Evolutionary conservation across 108 stramenopile species (phyloP).

Genomic region (Nitzschia sp.): DNA sequence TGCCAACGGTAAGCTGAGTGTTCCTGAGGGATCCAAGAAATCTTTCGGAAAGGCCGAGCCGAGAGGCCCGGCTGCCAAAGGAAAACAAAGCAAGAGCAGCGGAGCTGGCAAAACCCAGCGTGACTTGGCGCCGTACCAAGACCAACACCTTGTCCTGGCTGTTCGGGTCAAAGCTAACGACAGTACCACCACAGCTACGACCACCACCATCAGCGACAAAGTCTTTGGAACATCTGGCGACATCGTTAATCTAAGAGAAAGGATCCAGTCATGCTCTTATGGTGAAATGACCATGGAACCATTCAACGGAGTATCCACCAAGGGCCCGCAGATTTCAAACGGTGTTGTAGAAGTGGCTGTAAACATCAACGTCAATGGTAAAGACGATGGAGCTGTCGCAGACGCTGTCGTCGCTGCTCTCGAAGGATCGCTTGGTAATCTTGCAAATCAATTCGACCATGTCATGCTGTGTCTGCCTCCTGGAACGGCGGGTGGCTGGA

Average conservation of each 20-base stretch:
- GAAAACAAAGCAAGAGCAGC: not conserved
- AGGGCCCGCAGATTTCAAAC: not conserved
- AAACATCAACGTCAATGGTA: not conserved
- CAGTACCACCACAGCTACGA: conserved; percentile 9
- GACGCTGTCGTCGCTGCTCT: not conserved
- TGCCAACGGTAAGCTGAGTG: not conserved
- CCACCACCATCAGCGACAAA: conserved; percentile 12
- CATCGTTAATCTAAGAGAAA: conserved; percentile 21
- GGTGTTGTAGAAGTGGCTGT: conserved; percentile 17
- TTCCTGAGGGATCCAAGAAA: not conserved
- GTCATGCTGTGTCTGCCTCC: conserved; percentile 53
- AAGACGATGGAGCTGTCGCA: not conserved
- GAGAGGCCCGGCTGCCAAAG: not conserved
- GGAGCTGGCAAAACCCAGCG: not conserved
- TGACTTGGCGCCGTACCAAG: not conserved
- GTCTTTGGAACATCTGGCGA: conserved; percentile 30
- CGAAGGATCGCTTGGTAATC: not conserved
- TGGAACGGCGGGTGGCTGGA: conserved; percentile 32
- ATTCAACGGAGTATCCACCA: not conserved
- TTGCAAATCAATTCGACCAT: not conserved
- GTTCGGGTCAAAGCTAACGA: conserved; percentile 28
- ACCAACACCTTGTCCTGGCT: conserved; percentile 7
- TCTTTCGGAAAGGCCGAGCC: not conserved
- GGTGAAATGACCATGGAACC: conserved; percentile 11
- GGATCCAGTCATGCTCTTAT: conserved; percentile 24